Conservation (phyloP, 1,284 basidiomycete genomes). For the Cutaneotrichosporon arboriforme region DNA sequence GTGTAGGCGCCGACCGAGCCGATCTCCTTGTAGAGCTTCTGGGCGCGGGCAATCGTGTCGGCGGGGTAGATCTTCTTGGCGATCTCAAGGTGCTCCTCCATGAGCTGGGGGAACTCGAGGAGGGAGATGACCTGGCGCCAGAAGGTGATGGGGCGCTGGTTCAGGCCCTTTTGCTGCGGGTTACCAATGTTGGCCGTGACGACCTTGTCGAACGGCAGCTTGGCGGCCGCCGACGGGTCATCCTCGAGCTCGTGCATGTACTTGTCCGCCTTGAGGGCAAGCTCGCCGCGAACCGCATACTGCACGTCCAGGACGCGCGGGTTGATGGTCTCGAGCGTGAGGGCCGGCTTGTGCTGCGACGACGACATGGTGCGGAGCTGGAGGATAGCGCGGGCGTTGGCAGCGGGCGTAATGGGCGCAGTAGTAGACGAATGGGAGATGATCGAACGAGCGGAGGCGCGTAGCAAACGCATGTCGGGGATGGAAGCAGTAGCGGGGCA, state of each 20-base stretch:
- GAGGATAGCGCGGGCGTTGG: background rate
- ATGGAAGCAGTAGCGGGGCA: background rate
- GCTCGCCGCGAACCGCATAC: conserved; percentile 95
- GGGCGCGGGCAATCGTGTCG: conserved; percentile 79
- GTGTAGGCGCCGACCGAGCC: conserved; percentile 95
- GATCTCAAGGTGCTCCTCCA: conserved; percentile 61
- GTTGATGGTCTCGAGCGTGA: conserved; percentile 55
- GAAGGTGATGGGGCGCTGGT: conserved; percentile 91
- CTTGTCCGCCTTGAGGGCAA: conserved; percentile 88
- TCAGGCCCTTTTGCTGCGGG: conserved; percentile 89
- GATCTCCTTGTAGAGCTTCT: conserved; percentile 74
- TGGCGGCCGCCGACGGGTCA: conserved; percentile 44
- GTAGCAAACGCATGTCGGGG: background rate
- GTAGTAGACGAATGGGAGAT: background rate
- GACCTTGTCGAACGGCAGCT: conserved; percentile 78
- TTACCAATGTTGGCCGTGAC: conserved; percentile 98
- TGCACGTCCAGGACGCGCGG: conserved; percentile 80
- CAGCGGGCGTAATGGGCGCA: too few relatives aligned
- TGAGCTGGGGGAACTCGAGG: conserved; percentile 84
- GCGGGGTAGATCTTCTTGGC: conserved; percentile 66
- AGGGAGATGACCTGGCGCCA: conserved; percentile 71
- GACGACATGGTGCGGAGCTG: conserved; percentile 9
- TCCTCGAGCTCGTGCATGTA: conserved; percentile 65
- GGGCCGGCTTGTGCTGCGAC: conserved; percentile 21
- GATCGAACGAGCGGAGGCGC: background rate